A percentile compares a stretch with the other conserved stretches of the same genome.
phyloP scores from a whole-genome alignment of 345 rosid genomes.

The Boechera retrofracta region DNA sequence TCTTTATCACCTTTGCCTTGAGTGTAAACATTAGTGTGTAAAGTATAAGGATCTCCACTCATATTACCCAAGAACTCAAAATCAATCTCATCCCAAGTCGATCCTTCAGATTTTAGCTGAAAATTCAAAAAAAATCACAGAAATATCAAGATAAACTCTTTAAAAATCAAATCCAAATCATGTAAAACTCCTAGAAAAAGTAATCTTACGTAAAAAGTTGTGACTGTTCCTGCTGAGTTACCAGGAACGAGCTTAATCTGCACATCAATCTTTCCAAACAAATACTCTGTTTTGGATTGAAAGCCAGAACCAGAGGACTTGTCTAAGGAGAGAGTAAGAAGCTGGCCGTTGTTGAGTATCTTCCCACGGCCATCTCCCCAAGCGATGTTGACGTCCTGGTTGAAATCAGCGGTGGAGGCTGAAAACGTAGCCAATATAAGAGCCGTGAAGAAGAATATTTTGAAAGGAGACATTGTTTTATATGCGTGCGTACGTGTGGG shows the following conservation, averaged over 20 bases:
- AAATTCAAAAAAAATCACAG: not conserved
- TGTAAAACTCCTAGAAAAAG: not conserved
- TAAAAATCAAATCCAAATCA: not conserved
- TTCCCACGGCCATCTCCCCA: constrained; percentile 47
- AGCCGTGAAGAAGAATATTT: constrained; percentile 34
- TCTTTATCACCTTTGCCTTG: constrained; percentile 54
- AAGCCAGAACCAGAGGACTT: constrained; percentile 55
- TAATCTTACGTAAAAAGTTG: constrained; percentile 52
- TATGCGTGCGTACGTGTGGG: constrained; percentile 15
- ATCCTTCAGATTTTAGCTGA: constrained; percentile 42
- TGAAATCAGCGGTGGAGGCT: constrained; percentile 37
- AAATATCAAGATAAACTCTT: not conserved
- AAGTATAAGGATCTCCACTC: constrained; percentile 51
- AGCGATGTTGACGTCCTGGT: constrained; percentile 34
- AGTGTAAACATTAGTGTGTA: constrained; percentile 52
- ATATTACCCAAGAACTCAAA: constrained; percentile 54
- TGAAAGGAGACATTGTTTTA: constrained; percentile 30
- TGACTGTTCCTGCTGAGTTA: constrained; percentile 59
- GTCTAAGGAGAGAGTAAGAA: constrained; percentile 48
- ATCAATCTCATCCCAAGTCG: constrained; percentile 53
- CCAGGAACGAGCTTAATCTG: constrained; percentile 57
- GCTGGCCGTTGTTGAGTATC: constrained; percentile 44
- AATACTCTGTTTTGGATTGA: constrained; percentile 50
- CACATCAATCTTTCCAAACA: constrained; percentile 52
- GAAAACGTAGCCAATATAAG: constrained; percentile 35